phyloP scores from a whole-genome alignment of 441 rosid species.

The Erodium chrysanthum region DNA sequence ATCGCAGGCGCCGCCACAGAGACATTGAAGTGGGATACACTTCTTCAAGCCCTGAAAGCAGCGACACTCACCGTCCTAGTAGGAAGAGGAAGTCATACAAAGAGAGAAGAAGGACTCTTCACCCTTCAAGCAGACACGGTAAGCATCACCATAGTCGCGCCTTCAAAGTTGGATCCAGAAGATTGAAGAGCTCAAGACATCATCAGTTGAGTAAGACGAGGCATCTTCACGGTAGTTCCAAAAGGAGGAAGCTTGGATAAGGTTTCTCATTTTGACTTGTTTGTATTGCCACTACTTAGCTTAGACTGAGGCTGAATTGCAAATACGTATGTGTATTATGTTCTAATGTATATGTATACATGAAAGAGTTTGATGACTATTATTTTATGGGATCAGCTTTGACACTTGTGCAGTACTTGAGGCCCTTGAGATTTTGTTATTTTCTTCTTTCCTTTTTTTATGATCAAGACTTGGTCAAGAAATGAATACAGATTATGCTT shows the following conservation, averaged over 20 bases:
- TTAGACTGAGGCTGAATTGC: neutral
- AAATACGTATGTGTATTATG: neutral
- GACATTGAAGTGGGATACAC: constrained; percentile 38
- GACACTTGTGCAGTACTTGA: too few species aligned
- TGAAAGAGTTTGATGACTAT: too few species aligned
- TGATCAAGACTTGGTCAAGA: too few species aligned
- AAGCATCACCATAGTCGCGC: constrained; percentile 17
- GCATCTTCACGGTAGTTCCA: constrained; percentile 14
- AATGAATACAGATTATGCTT: too few species aligned
- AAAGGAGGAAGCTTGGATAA: constrained; percentile 26
- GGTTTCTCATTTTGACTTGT: neutral
- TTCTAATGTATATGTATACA: neutral
- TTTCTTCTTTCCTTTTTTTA: too few species aligned
- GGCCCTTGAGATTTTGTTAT: too few species aligned
- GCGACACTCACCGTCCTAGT: constrained; percentile 14
- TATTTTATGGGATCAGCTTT: too few species aligned
- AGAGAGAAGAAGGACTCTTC: constrained; percentile 17
- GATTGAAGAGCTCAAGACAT: constrained; percentile 28
- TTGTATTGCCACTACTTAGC: neutral
- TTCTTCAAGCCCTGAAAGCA: constrained; percentile 23
- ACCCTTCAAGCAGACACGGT: constrained; percentile 10
- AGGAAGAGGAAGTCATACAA: constrained; percentile 29
- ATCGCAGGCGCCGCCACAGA: constrained; percentile 21
- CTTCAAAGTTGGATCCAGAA: constrained; percentile 30
- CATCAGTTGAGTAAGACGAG: constrained; percentile 15